Evolutionary conservation across 108 stramenopile species (phyloP), one percentile per base, ranked within the genome.

Genomic region (Discostella pseudostelligera): DNA sequence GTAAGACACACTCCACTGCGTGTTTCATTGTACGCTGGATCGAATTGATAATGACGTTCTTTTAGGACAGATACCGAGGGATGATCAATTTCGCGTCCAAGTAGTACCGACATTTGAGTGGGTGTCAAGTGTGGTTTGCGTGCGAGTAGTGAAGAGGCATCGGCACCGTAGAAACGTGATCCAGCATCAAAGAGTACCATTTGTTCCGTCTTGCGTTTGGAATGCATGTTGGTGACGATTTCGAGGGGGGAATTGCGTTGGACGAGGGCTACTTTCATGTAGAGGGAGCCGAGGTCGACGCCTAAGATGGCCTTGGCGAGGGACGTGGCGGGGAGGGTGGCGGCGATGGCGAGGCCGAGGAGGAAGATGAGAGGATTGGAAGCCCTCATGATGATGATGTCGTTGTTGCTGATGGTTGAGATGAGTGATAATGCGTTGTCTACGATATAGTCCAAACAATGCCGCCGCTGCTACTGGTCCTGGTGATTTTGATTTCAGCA

Each of bases 221-320:
- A 92, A 56, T 97, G 96, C 58, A 92, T 62, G 81, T 99, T 99
- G 54, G 97, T 98, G 2, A 99, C 97, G 83, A 99, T 99, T 71
- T 97, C 97, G 71, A 99, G 77, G 13, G 97, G 96, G 44, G 92
- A 90, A 54, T 96, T 96, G 58, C 96, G 92, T 68, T 96, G 90
- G 54, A 99, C 98, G 51, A 98, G 81, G 12, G 95, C 96, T 20
- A 99, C 97, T 76, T 99, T 99, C 96, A 98, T 97, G 90, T 94
- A 97, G 58, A 96, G 84, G 44, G 85, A 87, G 17, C 97, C 98
- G 54, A 99, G 81, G 78, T 99, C 99, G 42, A 99, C 90, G 57
- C 99, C 99, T 25, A 99, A 81, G 65, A 99, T 96, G 45, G 94
- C 85, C 68, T 92, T 93, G 53, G 88, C 81, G 32, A 62, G 56